These are phyloP conservation scores for Talaromyces stipitatus DNA, from an alignment of 495 filamentous ascomycete species.

Conservation along the genomic window DNA sequence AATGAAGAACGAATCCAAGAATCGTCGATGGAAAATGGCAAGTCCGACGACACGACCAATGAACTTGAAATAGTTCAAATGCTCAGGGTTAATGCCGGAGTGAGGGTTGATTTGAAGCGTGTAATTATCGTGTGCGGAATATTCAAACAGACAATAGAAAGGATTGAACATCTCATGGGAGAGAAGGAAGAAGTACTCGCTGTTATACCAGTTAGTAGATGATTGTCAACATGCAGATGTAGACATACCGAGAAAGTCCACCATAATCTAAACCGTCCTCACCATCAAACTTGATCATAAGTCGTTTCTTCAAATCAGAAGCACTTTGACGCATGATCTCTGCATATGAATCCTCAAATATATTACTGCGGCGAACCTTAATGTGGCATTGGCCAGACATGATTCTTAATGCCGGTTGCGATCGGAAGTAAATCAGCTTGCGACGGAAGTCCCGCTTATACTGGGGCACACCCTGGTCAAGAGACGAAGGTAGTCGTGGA, in stretches of 20 bases:
- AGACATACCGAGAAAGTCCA: slow-evolving; percentile 72
- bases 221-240: not conserved
- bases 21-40: slow-evolving; percentile 96
- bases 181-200: slow-evolving; percentile 99
- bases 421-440: slow-evolving; percentile 98
- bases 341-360: slow-evolving; percentile 97
- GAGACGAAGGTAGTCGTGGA: slow-evolving; percentile 84
- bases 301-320: slow-evolving; percentile 91
- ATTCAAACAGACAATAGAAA: slow-evolving; percentile 99
- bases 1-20: slow-evolving; percentile 99
- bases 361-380: slow-evolving; percentile 92
- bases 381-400: slow-evolving; percentile 95
- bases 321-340: slow-evolving; percentile 96
- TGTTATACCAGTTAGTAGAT: slow-evolving; percentile 26
- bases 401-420: slow-evolving; percentile 91
- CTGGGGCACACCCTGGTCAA: slow-evolving; percentile 97
- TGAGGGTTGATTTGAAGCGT: slow-evolving; percentile 99
- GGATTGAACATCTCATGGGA: slow-evolving; percentile 99
- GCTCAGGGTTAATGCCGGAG: slow-evolving; percentile 98
- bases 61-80: slow-evolving; percentile 99
- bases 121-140: slow-evolving; percentile 99
- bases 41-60: slow-evolving; percentile 96
- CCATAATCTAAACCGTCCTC: slow-evolving; percentile 98
- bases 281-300: slow-evolving; percentile 99
- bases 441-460: slow-evolving; percentile 98